These are phyloP conservation scores for Gossypium turneri DNA, from an alignment of 345 rosid species.

Conservation along the genomic window DNA sequence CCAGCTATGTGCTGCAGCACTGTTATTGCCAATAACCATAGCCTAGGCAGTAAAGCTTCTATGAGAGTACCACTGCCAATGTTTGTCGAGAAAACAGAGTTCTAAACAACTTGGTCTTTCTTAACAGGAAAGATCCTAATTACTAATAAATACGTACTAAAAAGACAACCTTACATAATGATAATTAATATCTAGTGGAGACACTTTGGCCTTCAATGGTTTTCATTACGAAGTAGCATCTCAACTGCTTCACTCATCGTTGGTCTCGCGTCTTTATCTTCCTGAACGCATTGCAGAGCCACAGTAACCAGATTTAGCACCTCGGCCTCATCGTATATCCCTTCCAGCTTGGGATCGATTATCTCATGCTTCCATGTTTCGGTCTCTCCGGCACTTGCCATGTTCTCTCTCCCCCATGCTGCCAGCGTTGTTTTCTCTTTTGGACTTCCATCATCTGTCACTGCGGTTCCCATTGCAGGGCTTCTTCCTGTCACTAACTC, in stretches of 20 bases:
- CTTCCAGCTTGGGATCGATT: slow-evolving; percentile 18
- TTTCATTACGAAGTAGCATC: slow-evolving; percentile 17
- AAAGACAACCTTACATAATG: not conserved
- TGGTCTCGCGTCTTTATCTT: slow-evolving; percentile 27
- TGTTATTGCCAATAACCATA: no score
- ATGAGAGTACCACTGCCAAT: no score
- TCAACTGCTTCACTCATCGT: slow-evolving; percentile 29
- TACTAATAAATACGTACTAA: no score
- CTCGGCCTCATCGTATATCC: slow-evolving; percentile 4
- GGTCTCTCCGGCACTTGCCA: not conserved
- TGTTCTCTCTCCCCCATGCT: slow-evolving; percentile 10
- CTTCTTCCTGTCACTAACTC: slow-evolving; percentile 27
- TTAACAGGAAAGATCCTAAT: no score
- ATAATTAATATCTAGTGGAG: not conserved
- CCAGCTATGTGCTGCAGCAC: no score
- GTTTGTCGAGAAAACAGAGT: no score
- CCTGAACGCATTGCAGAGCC: slow-evolving; percentile 25
- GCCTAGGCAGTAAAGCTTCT: no score
- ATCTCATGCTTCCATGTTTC: slow-evolving; percentile 16
- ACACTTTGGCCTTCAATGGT: not conserved
- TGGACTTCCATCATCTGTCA: not conserved
- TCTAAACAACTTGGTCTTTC: no score
- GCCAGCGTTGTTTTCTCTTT: not conserved
- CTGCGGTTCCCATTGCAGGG: not conserved
- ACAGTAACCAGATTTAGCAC: slow-evolving; percentile 17